Base-by-base conservation (phyloP, 768 basidiomycete genomes). In the Serendipita indica region DNA sequence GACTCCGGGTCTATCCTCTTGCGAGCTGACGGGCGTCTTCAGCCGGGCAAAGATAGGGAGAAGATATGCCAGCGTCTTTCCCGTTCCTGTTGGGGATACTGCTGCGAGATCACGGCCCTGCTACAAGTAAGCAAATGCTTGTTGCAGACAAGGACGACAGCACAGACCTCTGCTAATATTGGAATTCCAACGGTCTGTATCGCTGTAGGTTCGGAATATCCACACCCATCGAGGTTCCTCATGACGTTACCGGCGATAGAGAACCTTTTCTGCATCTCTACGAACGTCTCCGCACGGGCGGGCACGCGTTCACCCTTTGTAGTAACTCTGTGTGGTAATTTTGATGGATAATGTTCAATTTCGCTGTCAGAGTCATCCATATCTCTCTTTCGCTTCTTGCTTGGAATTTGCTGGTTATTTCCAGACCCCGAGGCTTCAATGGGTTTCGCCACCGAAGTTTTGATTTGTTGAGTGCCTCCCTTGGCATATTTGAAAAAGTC, bases 1-100 rank as follows among this genome's bases (percentile, higher is more conserved):
- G 16, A 82, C 81, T 58, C 87, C 91, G 30, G 66, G 69, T 16
- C 79, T 80, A 32, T 68, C 62, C 16, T 75, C 71, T 58, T 76
- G 75, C 34, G 73, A 67, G 22, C 61, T 57, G 6, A 75, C 67
- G 3, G 88, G 88, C 2, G 74, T 69, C 13, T 71, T 71, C 3
- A 90, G 71, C 16, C 73, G 69, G 10, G 80, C 73, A 60, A 98
- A 77, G 22, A 90, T 75, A 0, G 96, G 93, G 14, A 96, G 71
- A 13, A 96, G 75, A 70, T 97, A 99, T 0, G 92, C 80, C 3
- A 97, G 75, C 0, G 96, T 99, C 74, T 99, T 99, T 61, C 96
- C 96, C 7, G 89, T 93, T 54, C 96, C 96, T 3, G 96, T 99
- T 0, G 96, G 96, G 0, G 96, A 96, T 18, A 98, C 86, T 28